Evolutionary conservation across 202 grass and related monocot genomes (phyloP).

Genomic region (Brachypodium distachyon): DNA sequence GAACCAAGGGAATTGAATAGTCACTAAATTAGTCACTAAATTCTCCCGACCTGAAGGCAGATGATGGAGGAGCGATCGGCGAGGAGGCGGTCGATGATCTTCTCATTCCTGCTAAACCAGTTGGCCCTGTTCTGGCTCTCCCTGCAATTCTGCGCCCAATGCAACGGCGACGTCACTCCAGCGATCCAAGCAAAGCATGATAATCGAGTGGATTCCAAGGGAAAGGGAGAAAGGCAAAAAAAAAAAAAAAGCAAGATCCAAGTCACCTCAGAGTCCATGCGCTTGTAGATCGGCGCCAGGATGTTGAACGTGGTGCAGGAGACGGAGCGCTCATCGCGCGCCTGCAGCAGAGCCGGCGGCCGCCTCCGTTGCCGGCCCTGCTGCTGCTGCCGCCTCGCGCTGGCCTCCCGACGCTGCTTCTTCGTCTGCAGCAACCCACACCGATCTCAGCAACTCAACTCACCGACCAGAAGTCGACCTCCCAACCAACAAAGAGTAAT

Average conservation of each 20-base stretch:
- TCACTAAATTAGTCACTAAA: neutral
- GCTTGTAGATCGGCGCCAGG: conserved; percentile 87
- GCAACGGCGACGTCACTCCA: neutral
- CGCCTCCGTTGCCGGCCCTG: conserved; percentile 3
- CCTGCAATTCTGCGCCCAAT: conserved; percentile 50
- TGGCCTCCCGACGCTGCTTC: conserved; percentile 24
- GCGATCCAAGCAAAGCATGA: neutral
- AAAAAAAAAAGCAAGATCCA: neutral
- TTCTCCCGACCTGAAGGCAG: conserved; percentile 55
- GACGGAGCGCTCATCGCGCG: conserved; percentile 33
- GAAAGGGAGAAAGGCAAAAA: neutral
- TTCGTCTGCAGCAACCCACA: conserved; percentile 20
- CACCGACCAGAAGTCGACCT: neutral
- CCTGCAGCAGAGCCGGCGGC: neutral
- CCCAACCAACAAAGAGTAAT: neutral
- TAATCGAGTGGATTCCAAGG: neutral
- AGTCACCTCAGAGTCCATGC: conserved; percentile 59
- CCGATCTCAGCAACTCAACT: neutral
- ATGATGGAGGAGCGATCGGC: conserved; percentile 62
- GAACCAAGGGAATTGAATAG: neutral
- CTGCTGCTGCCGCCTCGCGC: conserved; percentile 11
- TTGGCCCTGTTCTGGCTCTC: conserved; percentile 65
- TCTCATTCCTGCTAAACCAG: conserved; percentile 74
- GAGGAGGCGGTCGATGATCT: conserved; percentile 72
- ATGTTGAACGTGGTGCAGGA: conserved; percentile 97